These are phyloP conservation scores for Candida chauliodis DNA, from an alignment of 805 yeast species.

Conservation along the genomic window DNA sequence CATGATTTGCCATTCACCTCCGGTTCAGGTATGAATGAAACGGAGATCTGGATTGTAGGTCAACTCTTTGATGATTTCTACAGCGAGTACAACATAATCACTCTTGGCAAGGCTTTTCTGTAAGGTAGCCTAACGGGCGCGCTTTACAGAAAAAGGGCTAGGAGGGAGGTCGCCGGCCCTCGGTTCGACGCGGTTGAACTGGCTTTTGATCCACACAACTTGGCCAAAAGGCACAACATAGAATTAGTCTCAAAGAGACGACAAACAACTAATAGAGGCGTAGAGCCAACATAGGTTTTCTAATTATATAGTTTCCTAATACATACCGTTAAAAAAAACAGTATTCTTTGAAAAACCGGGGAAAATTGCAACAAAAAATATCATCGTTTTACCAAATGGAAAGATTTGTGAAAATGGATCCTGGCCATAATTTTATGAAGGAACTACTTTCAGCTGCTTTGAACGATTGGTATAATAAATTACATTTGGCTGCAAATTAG, in stretches of 20 bases:
- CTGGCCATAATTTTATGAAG: background rate
- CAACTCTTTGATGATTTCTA: conserved; percentile 3
- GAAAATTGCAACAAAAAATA: conserved; percentile 2
- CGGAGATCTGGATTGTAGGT: background rate
- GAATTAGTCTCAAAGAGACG: no score
- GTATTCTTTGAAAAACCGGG: conserved; percentile 1
- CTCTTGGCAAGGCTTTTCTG: no score
- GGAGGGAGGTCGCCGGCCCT: no score
- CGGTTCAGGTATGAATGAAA: background rate
- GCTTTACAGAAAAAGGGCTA: no score
- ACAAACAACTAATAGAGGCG: no score
- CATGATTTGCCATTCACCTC: background rate
- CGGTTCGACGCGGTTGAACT: no score
- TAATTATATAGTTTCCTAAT: no score
- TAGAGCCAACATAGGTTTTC: no score
- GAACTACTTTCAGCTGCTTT: conserved; percentile 3
- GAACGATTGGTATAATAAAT: conserved; percentile 5
- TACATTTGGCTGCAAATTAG: conserved; percentile 2
- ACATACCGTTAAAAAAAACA: no score
- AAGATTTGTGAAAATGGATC: background rate
- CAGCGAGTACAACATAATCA: conserved; percentile 5
- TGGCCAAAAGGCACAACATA: no score
- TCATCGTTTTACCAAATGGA: background rate
- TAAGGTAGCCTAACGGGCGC: no score
- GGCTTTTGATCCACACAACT: no score